Evolutionary conservation across 139 green algal genomes (phyloP).

Genomic region (Asterochloris sp.): DNA sequence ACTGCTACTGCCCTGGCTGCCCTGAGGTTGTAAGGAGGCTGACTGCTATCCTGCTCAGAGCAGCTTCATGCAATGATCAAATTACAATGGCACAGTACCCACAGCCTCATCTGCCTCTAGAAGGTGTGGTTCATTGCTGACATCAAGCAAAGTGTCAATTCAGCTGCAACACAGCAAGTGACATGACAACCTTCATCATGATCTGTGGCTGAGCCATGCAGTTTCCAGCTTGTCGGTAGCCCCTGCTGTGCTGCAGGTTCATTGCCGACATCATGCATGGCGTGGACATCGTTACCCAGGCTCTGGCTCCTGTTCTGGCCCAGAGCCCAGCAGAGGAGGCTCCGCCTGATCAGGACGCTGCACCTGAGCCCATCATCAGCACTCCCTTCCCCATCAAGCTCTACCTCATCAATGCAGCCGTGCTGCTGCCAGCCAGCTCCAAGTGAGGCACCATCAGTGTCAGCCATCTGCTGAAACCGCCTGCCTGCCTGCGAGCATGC

Average conservation of each 20-base stretch:
- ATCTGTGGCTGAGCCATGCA: too few relatives aligned
- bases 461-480: not conserved
- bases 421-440: constrained; percentile 41
- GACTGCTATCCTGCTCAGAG: too few relatives aligned
- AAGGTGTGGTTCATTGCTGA: too few relatives aligned
- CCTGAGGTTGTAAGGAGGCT: too few relatives aligned
- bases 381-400: constrained; percentile 34
- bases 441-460: constrained; percentile 3
- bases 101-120: too few relatives aligned
- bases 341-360: not conserved
- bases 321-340: not conserved
- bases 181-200: too few relatives aligned
- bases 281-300: constrained; percentile 33
- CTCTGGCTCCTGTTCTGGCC: not conserved
- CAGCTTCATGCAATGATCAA: too few relatives aligned
- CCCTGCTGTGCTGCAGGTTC: constrained; percentile 27
- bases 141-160: too few relatives aligned
- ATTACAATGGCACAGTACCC: too few relatives aligned
- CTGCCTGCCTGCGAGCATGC: not conserved
- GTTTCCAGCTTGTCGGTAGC: too few relatives aligned
- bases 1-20: too few relatives aligned
- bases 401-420: constrained; percentile 32
- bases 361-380: not conserved
- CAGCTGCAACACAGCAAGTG: too few relatives aligned
- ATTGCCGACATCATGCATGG: constrained; percentile 40